These are phyloP conservation scores for Ophiostoma tasmaniense DNA, from an alignment of 2,329 filamentous ascomycete genomes.

Conservation along the genomic window DNA sequence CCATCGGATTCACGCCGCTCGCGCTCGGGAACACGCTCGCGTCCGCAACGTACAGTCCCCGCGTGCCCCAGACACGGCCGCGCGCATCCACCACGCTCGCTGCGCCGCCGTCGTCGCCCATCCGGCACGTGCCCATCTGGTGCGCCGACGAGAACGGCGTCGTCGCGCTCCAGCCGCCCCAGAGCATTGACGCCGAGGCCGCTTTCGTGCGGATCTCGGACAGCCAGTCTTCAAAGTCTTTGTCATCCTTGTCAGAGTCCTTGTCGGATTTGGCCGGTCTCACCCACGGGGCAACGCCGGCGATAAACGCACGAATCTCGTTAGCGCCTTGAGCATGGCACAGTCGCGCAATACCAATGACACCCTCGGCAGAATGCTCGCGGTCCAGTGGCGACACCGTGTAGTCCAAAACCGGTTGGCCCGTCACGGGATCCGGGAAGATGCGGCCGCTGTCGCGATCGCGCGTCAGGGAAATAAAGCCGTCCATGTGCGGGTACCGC, in stretches of 20 bases:
- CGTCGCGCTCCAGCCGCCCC: constrained; percentile 39
- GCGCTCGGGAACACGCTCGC: constrained; percentile 68
- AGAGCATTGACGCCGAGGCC: constrained; percentile 14
- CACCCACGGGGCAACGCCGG: constrained; percentile 50
- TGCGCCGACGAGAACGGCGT: constrained; percentile 61
- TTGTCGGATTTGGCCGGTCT: not conserved
- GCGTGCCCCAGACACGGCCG: constrained; percentile 56
- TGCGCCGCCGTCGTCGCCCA: constrained; percentile 46
- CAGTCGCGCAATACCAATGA: constrained; percentile 65
- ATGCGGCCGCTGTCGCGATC: constrained; percentile 71
- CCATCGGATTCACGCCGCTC: constrained; percentile 75
- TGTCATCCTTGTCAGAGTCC: constrained; percentile 29
- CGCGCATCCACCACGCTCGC: constrained; percentile 49
- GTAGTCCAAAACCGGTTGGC: constrained; percentile 61
- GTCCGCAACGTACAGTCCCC: constrained; percentile 62
- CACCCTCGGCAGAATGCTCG: constrained; percentile 60
- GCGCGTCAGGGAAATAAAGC: constrained; percentile 64
- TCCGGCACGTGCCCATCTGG: constrained; percentile 72
- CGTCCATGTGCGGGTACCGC: constrained; percentile 59
- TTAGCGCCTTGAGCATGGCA: constrained; percentile 68
- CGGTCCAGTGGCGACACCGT: constrained; percentile 62
- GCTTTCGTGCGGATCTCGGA: constrained; percentile 32
- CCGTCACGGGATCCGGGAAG: constrained; percentile 60
- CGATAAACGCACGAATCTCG: constrained; percentile 64
- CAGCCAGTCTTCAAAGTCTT: constrained; percentile 55